phyloP scores from a whole-genome alignment of 352 stramenopile genomes.

The Pythium phragmitis region DNA sequence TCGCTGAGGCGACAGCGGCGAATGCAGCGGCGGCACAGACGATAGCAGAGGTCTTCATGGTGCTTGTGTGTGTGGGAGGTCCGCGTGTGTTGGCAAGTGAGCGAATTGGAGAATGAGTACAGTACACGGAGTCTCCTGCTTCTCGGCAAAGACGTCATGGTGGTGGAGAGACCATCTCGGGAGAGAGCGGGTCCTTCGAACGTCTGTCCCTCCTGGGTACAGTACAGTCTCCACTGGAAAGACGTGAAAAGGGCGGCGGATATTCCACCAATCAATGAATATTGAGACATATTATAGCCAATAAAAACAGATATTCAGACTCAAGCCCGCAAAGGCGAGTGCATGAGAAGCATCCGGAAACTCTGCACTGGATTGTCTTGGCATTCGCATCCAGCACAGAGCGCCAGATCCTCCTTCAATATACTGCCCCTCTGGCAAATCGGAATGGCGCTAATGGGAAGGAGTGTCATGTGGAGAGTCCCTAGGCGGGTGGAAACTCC shows the following conservation, averaged over 20 bases:
- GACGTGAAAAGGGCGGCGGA: not conserved
- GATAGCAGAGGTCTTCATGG: slow-evolving; percentile 34
- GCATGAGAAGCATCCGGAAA: slow-evolving; percentile 1
- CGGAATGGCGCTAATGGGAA: not conserved
- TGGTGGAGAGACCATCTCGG: not conserved
- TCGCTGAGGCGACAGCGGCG: slow-evolving; percentile 24
- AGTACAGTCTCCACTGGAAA: slow-evolving; percentile 7
- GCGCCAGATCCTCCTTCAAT: no score
- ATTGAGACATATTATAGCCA: not conserved
- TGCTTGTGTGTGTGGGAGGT: not conserved
- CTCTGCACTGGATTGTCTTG: not conserved
- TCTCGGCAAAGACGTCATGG: not conserved
- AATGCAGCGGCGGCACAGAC: slow-evolving; percentile 17
- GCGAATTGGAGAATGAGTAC: slow-evolving; percentile 16
- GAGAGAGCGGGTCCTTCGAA: slow-evolving; percentile 16
- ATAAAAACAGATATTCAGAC: not conserved
- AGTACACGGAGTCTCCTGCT: not conserved
- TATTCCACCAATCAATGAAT: slow-evolving; percentile 3
- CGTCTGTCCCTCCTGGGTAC: slow-evolving; percentile 6
- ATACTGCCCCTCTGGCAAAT: not conserved
- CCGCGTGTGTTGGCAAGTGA: not conserved
- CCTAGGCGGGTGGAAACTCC: not conserved
- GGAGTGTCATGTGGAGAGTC: not conserved
- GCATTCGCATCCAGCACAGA: no score
- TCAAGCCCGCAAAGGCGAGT: slow-evolving; percentile 1